A percentile compares a stretch with the other conserved stretches of the same genome.
phyloP scores from a whole-genome alignment of 768 basidiomycete genomes.

The Agaricus blazei region DNA sequence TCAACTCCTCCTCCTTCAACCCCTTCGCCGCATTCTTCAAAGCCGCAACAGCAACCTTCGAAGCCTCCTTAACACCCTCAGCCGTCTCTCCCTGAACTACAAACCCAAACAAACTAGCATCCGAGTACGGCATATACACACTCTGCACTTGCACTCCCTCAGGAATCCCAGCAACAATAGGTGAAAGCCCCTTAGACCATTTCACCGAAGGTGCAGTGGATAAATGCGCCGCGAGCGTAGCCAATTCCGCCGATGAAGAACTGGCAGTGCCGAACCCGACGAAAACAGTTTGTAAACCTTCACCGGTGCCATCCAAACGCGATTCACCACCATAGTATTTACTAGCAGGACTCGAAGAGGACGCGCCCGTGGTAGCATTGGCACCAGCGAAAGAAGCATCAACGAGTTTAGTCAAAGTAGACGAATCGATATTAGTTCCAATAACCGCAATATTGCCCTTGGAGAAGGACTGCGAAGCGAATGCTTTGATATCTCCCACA shows the following conservation, averaged over 20 bases:
- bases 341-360: conserved; percentile 25
- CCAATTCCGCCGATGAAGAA: conserved; percentile 60
- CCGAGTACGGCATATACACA: conserved; percentile 86
- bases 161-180: conserved; percentile 59
- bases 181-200: conserved; percentile 75
- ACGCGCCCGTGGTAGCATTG: conserved; percentile 30
- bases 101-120: conserved; percentile 84
- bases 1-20: conserved; percentile 64
- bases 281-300: conserved; percentile 72
- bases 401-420: conserved; percentile 65
- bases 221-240: conserved; percentile 75
- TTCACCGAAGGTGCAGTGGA: conserved; percentile 80
- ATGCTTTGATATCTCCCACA: conserved; percentile 66
- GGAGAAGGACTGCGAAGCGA: conserved; percentile 67
- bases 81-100: conserved; percentile 66
- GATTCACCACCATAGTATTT: conserved; percentile 82
- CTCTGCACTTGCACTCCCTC: conserved; percentile 58
- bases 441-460: conserved; percentile 81
- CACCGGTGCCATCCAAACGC: conserved; percentile 52
- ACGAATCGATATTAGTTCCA: conserved; percentile 80
- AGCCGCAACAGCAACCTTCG: conserved; percentile 61
- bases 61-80: conserved; percentile 61
- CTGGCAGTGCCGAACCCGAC: conserved; percentile 77
- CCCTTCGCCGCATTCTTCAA: conserved; percentile 60
- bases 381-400: conserved; percentile 54